A percentile compares a stretch with the other conserved stretches of the same genome.
Conservation (phyloP, 202 grass and related monocot species). For the Sporobolus alterniflorus region DNA sequence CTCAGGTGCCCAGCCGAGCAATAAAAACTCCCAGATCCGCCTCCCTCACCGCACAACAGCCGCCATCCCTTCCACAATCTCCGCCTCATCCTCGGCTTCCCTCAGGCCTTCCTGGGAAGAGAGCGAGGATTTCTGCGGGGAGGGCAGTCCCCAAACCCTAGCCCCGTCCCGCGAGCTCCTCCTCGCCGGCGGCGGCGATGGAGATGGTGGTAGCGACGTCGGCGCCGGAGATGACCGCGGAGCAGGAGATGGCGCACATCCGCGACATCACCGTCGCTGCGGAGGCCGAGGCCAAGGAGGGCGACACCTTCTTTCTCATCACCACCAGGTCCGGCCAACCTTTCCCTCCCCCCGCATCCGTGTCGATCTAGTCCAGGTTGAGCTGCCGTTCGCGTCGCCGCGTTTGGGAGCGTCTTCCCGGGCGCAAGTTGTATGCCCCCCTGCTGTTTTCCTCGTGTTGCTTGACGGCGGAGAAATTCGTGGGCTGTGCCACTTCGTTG, state of each 20-base stretch:
- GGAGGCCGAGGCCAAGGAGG: constrained; percentile 87
- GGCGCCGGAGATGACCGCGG: constrained; percentile 56
- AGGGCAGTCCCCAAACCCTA: constrained; percentile 29
- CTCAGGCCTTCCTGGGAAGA: neutral
- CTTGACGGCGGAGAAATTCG: neutral
- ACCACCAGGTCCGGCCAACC: constrained; percentile 62
- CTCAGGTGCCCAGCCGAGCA: neutral
- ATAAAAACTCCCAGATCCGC: constrained; percentile 1
- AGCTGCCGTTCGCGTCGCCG: neutral
- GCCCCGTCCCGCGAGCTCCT: constrained; percentile 18
- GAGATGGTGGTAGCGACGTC: constrained; percentile 26
- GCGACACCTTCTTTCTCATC: constrained; percentile 93
- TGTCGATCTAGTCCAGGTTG: constrained; percentile 34
- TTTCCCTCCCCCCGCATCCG: neutral
- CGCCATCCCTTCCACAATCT: neutral
- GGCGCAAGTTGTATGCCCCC: neutral
- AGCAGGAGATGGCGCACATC: constrained; percentile 84
- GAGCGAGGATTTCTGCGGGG: neutral
- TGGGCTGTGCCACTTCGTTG: neutral
- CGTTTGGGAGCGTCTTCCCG: neutral
- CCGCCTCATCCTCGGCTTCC: neutral
- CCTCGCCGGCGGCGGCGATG: constrained; percentile 26
- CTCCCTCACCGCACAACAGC: neutral
- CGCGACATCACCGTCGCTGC: constrained; percentile 82
- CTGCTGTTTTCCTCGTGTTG: neutral